Percentiles rank a stretch among this genome's conserved stretches.
These are phyloP conservation scores for Rhizopus sp. DNA, from an alignment of 371 early-diverging fungal genomes.

Conservation along the genomic window DNA sequence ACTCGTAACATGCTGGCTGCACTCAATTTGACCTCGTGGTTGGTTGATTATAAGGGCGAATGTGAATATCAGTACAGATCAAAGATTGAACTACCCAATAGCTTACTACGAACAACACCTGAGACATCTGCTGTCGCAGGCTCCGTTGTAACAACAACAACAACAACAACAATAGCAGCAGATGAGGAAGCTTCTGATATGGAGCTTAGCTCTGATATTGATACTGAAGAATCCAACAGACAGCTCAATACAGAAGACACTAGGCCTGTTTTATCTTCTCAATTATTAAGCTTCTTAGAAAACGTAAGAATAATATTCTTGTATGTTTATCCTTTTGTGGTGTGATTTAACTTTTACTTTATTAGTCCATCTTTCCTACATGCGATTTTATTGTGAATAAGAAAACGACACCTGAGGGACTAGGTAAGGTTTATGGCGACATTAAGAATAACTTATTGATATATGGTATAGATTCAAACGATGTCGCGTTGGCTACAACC, in stretches of 20 bases:
- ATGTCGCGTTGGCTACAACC: neutral
- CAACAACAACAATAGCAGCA: neutral
- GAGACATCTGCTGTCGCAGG: neutral
- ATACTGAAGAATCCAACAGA: neutral
- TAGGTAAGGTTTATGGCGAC: neutral
- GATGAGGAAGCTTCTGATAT: conserved; percentile 6
- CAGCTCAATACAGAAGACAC: neutral
- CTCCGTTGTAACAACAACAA: neutral
- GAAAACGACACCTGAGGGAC: neutral
- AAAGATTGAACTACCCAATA: conserved; percentile 2
- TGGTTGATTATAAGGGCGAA: neutral
- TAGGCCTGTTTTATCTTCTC: neutral
- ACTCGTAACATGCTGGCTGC: neutral
- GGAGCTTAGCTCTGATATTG: conserved; percentile 15
- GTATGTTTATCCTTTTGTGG: too few relatives aligned
- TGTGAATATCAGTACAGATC: conserved; percentile 17
- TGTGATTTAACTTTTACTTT: neutral
- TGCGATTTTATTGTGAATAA: neutral
- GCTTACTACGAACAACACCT: neutral
- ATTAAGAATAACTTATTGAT: neutral
- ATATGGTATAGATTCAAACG: conserved; percentile 3
- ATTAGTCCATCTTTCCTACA: neutral
- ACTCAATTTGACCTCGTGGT: conserved; percentile 5
- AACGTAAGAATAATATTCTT: neutral
- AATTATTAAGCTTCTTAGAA: neutral